A percentile compares a stretch with the other conserved stretches of the same genome.
These are phyloP conservation scores for Pyrenochaeta sp. DNA, from an alignment of 2,329 filamentous ascomycete genomes.

Conservation along the genomic window DNA sequence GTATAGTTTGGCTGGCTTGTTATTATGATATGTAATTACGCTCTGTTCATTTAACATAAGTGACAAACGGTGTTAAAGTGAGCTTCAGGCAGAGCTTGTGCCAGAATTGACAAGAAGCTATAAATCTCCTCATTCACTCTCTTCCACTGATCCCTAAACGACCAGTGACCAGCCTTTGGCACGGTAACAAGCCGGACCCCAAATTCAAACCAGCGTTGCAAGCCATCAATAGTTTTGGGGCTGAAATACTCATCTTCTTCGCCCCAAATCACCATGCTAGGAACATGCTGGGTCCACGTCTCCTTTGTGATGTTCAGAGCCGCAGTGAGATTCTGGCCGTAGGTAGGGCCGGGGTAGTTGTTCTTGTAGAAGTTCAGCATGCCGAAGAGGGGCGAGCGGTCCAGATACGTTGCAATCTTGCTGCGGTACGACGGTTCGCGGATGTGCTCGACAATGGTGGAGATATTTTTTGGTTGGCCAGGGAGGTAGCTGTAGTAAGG, in stretches of 20 bases:
- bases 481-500: conserved; percentile 3
- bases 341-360: conserved; percentile 6
- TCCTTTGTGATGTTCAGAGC: too few relatives aligned
- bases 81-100: too few relatives aligned
- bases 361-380: conserved; percentile 10
- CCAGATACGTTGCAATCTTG: conserved; percentile 6
- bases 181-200: background rate
- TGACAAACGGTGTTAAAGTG: too few relatives aligned
- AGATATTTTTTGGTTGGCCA: conserved; percentile 11
- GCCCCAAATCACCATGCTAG: background rate
- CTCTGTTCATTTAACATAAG: too few relatives aligned
- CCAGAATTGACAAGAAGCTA: too few relatives aligned
- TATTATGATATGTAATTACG: too few relatives aligned
- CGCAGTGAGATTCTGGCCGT: background rate
- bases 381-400: conserved; percentile 1
- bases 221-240: background rate
- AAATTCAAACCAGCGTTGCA: background rate
- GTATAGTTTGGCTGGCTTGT: too few relatives aligned
- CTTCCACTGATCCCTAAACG: background rate
- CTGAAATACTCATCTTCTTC: background rate
- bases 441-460: conserved; percentile 3
- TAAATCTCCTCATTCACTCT: background rate
- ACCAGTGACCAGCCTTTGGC: background rate
- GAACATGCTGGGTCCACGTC: background rate
- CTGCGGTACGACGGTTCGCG: conserved; percentile 5